phyloP scores from a whole-genome alignment of 768 basidiomycete genomes.

The Lactarius pseudohatsudake region DNA sequence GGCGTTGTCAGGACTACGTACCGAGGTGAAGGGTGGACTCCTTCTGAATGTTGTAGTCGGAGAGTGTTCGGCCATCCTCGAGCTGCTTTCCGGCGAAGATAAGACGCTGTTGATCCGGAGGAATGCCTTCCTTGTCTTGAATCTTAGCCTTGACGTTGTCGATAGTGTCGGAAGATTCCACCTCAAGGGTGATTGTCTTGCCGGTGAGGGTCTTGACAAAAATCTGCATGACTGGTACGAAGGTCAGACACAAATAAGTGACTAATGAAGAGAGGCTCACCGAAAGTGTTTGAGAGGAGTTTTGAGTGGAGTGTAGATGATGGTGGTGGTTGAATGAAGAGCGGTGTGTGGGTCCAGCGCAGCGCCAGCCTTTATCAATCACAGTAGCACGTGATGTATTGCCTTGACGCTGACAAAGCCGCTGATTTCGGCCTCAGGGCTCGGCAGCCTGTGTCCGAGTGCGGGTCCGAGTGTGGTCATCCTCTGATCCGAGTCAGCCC shows the following conservation, averaged over 20 bases:
- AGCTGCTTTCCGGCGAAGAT: conserved; percentile 50
- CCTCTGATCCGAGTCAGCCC: too few relatives aligned
- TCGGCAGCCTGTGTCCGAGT: too few relatives aligned
- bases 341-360: neutral
- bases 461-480: too few relatives aligned
- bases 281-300: neutral
- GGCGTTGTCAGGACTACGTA: conserved; percentile 24
- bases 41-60: conserved; percentile 39
- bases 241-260: neutral
- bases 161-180: conserved; percentile 40
- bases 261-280: neutral
- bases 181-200: conserved; percentile 40
- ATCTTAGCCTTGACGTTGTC: conserved; percentile 40
- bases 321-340: conserved; percentile 22
- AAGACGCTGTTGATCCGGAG: conserved; percentile 38
- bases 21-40: conserved; percentile 36
- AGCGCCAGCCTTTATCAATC: conserved; percentile 17
- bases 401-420: neutral
- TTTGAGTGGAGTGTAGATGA: neutral
- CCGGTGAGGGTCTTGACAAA: conserved; percentile 40
- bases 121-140: conserved; percentile 40
- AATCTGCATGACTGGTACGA: conserved; percentile 34
- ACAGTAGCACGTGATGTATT: conserved; percentile 12
- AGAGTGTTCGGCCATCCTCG: conserved; percentile 52
- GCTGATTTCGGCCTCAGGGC: neutral